Conservation (phyloP, 805 yeast species). For the Scheffersomyces spartinae region DNA sequence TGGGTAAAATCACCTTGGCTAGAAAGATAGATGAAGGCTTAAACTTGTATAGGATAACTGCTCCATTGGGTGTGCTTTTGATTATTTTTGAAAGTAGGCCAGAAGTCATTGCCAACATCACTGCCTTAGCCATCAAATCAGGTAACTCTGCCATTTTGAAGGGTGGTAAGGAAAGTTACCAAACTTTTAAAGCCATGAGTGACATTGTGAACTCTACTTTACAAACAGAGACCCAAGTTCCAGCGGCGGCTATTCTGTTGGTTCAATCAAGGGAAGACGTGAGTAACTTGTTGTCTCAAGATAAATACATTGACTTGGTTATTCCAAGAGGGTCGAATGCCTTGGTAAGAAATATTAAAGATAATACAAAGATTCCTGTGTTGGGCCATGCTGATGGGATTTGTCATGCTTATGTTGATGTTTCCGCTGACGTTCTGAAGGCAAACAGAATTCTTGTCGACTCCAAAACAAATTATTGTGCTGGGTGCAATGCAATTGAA, state of each 20-base stretch:
- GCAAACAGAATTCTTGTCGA: slow-evolving; percentile 71
- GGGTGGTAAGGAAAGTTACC: slow-evolving; percentile 89
- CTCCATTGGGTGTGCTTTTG: slow-evolving; percentile 89
- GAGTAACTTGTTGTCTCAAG: slow-evolving; percentile 72
- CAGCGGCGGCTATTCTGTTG: slow-evolving; percentile 72
- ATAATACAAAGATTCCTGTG: slow-evolving; percentile 87
- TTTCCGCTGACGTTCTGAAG: slow-evolving; percentile 64
- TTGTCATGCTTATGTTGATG: slow-evolving; percentile 79
- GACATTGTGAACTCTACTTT: slow-evolving; percentile 53
- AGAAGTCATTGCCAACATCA: slow-evolving; percentile 95
- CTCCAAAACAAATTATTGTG: slow-evolving; percentile 92
- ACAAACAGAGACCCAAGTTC: slow-evolving; percentile 53
- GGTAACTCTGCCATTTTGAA: slow-evolving; percentile 95
- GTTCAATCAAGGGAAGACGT: slow-evolving; percentile 87
- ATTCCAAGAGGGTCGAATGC: slow-evolving; percentile 98
- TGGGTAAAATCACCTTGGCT: slow-evolving; percentile 79
- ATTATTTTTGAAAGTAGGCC: slow-evolving; percentile 96
- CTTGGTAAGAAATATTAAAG: slow-evolving; percentile 76
- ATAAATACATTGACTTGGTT: slow-evolving; percentile 83
- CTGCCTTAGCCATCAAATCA: slow-evolving; percentile 90
- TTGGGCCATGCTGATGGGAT: slow-evolving; percentile 98
- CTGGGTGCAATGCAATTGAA: slow-evolving; percentile 98
- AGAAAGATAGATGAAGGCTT: slow-evolving; percentile 84
- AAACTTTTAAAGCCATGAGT: slow-evolving; percentile 79
- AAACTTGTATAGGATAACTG: slow-evolving; percentile 68